Base-by-base conservation (phyloP, 2,329 filamentous ascomycete genomes). In the Aspergillus sp. region DNA sequence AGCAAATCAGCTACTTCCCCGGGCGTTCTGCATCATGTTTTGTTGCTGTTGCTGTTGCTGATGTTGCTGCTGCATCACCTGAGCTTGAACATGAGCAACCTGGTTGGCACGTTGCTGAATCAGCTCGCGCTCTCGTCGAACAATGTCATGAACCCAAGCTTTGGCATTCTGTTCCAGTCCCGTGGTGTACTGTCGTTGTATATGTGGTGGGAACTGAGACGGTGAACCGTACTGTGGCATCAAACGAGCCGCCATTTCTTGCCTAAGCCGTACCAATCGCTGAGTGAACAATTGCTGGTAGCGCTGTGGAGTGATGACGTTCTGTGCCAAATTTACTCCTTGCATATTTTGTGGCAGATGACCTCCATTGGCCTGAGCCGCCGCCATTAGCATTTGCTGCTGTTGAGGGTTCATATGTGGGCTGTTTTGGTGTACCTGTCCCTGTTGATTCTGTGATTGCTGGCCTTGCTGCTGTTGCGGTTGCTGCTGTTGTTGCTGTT, bases 11-110 rank as follows among this genome's bases (percentile, higher is more conserved):
- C 67, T 66, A 75, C 56, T 73, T 76, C 5, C 74, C 70, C 75
- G 74, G 25, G 72, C 74, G 59, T 75, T 77, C 39, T 76, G 73
- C 76, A 78, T 78, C 73, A 78, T 77, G 48, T 75, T 77, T 61
- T 77, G 73, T 59, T 76, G 74, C 21, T 75, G 73, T 61, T 75
- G 73, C 60, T 76, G 75, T 50, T 36, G 32, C 11, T 36, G 32
- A 36, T 36, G 32, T 54, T 77, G 75, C 58, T 77, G 75, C 53
- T 77, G 71, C 54, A 72, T 62, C 39, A 65, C 68, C 52, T 72
- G 74, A 19, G 71, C 72, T 52, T 75, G 74, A 58, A 74, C 70
- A 15, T 70, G 70, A 32, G 70, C 69, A 54, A 65, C 66, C 30
- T 75, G 73, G 2, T 64, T 65, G 30, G 71, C 69, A 38, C 72